Base-by-base conservation (phyloP, 805 yeast genomes). In the Starmerella etchellsii region DNA sequence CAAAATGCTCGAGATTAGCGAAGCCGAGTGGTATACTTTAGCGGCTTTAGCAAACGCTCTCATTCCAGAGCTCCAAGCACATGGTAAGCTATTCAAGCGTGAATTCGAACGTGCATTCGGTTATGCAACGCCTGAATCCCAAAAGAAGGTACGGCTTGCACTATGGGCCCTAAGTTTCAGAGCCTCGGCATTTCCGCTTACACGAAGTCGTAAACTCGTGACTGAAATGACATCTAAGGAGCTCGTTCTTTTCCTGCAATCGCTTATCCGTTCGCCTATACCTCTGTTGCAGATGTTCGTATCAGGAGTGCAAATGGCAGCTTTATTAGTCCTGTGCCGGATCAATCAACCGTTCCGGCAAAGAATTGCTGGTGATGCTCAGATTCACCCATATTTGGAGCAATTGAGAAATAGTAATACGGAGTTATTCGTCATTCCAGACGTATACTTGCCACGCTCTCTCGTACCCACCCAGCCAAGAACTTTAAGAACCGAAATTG, bases 241-340 rank as follows among this genome's bases (percentile, higher is more conserved):
- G 46, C 53, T 64, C 16, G 62, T 54, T 34, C 44, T 38, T 2
- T 42, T 69, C 15, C 46, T 71, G 24, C 41, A 37, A 4, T 43
- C 59, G 4, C 68, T 73, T 74, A 53, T 64, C 27, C 57, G 57
- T 42, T 67, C 74, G 8, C 64, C 65, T 2, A 18, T 71, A 18
- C 41, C 57, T 2, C 39, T 47, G 11, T 60, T 63, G 37, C 60
- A 70, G 34, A 52, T 58, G 40, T 48, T 71, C 7, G 65, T 56
- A 49, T 46, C 57, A 22, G 49, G 62, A 19, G 39, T 69, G 33
- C 31, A 43, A 16, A 38, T 57, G 8, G 24, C 67, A 27, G 18
- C 46, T 5, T 29, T 44, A 35, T 22, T 43, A 10, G 44, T 38
- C 11, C 43, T 30, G 28, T 23, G 31, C 30, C 37, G 38, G 15